Percentiles rank a stretch among this genome's conserved stretches.
Conservation (phyloP, 305 asterid species). For the Rubia peregrina region DNA sequence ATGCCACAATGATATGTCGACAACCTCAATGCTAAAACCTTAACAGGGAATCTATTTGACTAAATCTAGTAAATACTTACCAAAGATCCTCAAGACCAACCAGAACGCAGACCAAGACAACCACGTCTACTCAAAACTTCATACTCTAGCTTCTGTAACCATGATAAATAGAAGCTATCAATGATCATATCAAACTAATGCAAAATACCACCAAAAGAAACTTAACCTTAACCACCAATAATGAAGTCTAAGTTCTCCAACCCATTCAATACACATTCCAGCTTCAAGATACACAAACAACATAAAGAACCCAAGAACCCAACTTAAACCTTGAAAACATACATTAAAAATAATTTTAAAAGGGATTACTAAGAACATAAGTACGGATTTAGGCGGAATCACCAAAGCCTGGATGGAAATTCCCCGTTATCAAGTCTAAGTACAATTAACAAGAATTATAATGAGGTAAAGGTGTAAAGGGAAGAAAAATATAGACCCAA, state of each 20-base stretch:
- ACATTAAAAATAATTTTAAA: neutral
- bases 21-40: neutral
- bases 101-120: neutral
- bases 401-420: constrained; percentile 6
- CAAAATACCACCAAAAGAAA: constrained; percentile 1
- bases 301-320: neutral
- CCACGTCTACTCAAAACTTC: neutral
- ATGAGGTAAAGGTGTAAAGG: constrained; percentile 12
- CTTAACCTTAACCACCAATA: neutral
- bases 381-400: constrained; percentile 9
- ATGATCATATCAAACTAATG: neutral
- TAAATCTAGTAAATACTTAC: neutral
- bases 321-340: constrained; percentile 3
- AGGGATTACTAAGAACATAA: neutral
- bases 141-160: neutral
- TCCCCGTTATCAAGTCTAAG: constrained; percentile 17
- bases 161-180: neutral
- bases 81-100: neutral
- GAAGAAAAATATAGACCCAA: constrained; percentile 13
- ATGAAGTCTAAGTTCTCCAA: neutral
- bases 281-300: neutral
- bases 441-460: constrained; percentile 8
- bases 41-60: neutral
- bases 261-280: neutral
- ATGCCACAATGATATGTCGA: constrained; percentile 4